Evolutionary conservation across 768 basidiomycete species (phyloP).

Genomic region (Panus rudis): DNA sequence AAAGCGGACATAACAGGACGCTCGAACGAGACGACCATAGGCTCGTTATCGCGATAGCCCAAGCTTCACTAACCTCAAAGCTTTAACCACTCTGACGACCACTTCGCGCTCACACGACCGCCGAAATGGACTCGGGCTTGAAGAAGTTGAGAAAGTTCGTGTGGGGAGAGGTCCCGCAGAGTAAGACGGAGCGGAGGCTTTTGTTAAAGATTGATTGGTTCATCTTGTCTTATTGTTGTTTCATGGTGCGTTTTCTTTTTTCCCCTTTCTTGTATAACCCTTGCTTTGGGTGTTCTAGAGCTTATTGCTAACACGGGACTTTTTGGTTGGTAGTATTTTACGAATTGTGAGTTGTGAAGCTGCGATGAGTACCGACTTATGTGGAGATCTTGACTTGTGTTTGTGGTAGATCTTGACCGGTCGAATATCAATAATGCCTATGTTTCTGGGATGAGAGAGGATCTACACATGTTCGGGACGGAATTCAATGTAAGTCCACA

Average conservation of each 20-base stretch:
- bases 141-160: too few species aligned
- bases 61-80: too few species aligned
- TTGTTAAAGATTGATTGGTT: conserved; percentile 59
- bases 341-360: conserved; percentile 41
- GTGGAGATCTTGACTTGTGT: background rate
- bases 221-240: conserved; percentile 64
- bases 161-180: conserved; percentile 33
- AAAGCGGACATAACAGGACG: too few species aligned
- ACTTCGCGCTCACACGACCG: too few species aligned
- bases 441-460: conserved; percentile 75
- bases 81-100: too few species aligned
- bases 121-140: too few species aligned
- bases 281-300: conserved; percentile 8
- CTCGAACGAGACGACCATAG: too few species aligned
- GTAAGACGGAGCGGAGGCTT: conserved; percentile 40
- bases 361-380: too few species aligned
- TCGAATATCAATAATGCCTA: conserved; percentile 70
- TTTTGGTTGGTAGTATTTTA: conserved; percentile 43
- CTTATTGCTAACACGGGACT: background rate
- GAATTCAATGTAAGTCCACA: conserved; percentile 46
- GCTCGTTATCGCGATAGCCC: too few species aligned
- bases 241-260: conserved; percentile 40
- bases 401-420: conserved; percentile 51
- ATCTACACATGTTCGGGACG: conserved; percentile 55
- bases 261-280: conserved; percentile 7